A percentile compares a stretch with the other conserved stretches of the same genome.
Evolutionary conservation across 2,329 filamentous ascomycete genomes (phyloP).

Genomic region (Colletotrichum siamense): DNA sequence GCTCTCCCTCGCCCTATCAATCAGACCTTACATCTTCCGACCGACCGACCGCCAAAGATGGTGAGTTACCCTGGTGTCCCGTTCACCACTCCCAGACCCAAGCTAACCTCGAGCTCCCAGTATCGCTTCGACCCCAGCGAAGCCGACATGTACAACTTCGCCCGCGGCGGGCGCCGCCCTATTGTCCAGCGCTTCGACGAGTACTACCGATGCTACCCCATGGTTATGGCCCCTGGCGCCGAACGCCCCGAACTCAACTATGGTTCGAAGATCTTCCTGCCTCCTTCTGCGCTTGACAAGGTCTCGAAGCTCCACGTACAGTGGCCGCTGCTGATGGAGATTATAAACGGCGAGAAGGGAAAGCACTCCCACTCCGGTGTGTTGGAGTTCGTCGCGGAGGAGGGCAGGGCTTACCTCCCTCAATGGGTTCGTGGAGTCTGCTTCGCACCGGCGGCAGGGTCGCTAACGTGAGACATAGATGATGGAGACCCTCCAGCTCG

Average conservation of each 20-base stretch:
- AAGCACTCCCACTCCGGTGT: slow-evolving; percentile 92
- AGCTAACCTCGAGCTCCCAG: slow-evolving; percentile 9
- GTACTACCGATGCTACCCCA: slow-evolving; percentile 96
- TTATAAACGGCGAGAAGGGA: slow-evolving; percentile 84
- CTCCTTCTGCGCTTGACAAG: slow-evolving; percentile 95
- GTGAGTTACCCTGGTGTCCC: slow-evolving; percentile 14
- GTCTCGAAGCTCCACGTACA: slow-evolving; percentile 95
- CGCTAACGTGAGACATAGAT: slow-evolving; percentile 59
- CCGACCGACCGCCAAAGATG: slow-evolving; percentile 23
- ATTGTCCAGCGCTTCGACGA: slow-evolving; percentile 87
- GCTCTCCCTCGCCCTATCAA: not conserved
- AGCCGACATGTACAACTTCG: slow-evolving; percentile 25
- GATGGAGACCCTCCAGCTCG: slow-evolving; percentile 89
- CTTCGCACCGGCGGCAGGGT: no score
- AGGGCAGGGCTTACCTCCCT: slow-evolving; percentile 94
- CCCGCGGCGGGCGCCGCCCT: slow-evolving; percentile 49
- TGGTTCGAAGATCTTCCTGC: slow-evolving; percentile 96
- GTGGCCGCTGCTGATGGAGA: slow-evolving; percentile 96
- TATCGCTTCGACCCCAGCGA: slow-evolving; percentile 24
- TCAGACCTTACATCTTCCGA: not conserved
- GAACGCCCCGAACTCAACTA: slow-evolving; percentile 92
- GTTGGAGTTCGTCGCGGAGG: slow-evolving; percentile 95
- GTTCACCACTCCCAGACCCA: not conserved
- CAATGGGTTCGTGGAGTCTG: slow-evolving; percentile 73
- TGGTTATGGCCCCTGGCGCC: slow-evolving; percentile 90